Evolutionary conservation across 2,329 filamentous ascomycete genomes (phyloP).

Genomic region (Pseudopithomyces chartarum): DNA sequence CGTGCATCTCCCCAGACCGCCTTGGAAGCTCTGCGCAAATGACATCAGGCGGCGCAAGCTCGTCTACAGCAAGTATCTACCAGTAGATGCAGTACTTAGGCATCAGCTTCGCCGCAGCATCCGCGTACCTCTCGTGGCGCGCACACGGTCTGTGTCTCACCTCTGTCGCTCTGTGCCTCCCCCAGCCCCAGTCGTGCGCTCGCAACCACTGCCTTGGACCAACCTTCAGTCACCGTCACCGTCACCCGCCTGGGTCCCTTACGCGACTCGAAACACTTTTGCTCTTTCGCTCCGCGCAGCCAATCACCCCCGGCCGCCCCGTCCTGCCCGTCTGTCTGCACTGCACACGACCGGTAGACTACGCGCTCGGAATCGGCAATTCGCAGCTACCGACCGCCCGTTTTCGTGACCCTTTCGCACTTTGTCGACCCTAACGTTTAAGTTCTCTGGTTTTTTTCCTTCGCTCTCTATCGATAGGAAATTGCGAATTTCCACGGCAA

Average conservation of each 20-base stretch:
- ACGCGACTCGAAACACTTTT: background rate
- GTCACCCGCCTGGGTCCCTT: background rate
- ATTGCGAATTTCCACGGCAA: background rate
- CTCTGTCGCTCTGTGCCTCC: too few relatives aligned
- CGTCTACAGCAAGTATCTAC: too few relatives aligned
- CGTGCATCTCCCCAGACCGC: too few relatives aligned
- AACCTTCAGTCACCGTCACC: background rate
- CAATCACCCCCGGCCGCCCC: background rate
- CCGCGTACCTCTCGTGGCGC: too few relatives aligned
- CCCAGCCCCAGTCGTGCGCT: background rate
- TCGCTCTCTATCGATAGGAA: background rate
- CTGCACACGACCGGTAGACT: too few relatives aligned
- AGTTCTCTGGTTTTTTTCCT: background rate
- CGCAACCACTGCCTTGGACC: background rate
- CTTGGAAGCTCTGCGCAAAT: too few relatives aligned
- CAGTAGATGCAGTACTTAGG: too few relatives aligned
- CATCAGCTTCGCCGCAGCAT: too few relatives aligned
- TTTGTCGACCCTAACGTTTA: background rate
- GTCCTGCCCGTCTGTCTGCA: too few relatives aligned
- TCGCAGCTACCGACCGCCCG: background rate
- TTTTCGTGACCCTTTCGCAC: background rate
- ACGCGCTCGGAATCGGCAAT: slow-evolving; percentile 4
- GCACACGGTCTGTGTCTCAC: too few relatives aligned
- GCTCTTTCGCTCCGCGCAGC: background rate
- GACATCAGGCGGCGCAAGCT: too few relatives aligned